Conservation (phyloP, 108 stramenopile species). For the Aurantiochytrium sp. region DNA sequence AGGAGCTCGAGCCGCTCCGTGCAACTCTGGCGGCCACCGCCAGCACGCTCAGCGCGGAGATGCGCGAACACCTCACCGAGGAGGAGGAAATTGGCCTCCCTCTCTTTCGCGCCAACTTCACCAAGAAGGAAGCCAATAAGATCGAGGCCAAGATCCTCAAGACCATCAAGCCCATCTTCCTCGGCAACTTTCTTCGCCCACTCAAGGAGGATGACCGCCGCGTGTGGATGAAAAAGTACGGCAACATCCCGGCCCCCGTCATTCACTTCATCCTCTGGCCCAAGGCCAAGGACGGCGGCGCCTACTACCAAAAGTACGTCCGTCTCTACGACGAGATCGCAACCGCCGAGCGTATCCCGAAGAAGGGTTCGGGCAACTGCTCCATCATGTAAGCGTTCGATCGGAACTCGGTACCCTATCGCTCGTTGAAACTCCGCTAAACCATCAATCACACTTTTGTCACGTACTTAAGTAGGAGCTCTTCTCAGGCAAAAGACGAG, state of each 20-base stretch:
- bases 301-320: not conserved
- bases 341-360: not conserved
- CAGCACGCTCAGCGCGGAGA: not conserved
- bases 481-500: no score
- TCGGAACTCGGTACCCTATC: not conserved
- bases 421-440: no score
- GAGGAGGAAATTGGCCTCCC: conserved; percentile 20
- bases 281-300: not conserved
- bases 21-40: not conserved
- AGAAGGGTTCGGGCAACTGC: not conserved
- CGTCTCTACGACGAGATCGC: not conserved
- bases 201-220: not conserved
- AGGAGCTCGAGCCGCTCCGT: not conserved
- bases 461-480: no score
- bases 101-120: conserved; percentile 6
- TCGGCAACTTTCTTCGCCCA: not conserved
- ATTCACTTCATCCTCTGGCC: not conserved
- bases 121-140: not conserved
- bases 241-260: not conserved
- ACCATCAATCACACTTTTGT: no score
- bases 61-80: not conserved
- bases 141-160: not conserved
- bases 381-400: not conserved
- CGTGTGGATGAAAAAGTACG: conserved; percentile 17
- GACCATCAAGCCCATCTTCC: not conserved